Conservation (phyloP, 768 basidiomycete genomes). For the Infundibulicybe gibba region DNA sequence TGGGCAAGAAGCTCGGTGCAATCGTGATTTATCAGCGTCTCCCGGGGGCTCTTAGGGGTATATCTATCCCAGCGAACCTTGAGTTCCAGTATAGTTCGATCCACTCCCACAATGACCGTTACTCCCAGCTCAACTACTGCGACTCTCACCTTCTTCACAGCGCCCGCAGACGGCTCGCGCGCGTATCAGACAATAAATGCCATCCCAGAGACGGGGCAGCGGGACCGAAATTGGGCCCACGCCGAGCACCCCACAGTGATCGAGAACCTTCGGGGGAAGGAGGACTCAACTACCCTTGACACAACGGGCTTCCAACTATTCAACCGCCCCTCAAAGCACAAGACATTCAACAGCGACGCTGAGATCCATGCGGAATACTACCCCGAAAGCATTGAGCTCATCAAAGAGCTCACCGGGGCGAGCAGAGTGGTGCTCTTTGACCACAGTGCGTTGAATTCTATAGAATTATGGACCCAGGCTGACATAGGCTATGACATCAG, state of each 20-base stretch:
- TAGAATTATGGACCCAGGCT: background rate
- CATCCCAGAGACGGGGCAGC: background rate
- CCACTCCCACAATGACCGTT: background rate
- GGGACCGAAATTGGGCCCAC: background rate
- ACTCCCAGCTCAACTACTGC: background rate
- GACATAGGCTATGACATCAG: constrained; percentile 14
- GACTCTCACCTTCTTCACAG: background rate
- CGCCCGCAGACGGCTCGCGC: background rate
- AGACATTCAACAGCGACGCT: constrained; percentile 32
- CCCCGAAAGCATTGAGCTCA: constrained; percentile 38
- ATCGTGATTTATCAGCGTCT: too few relatives aligned
- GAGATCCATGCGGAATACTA: constrained; percentile 41
- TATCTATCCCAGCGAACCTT: too few relatives aligned
- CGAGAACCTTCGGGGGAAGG: constrained; percentile 38
- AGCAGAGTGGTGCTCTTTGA: constrained; percentile 47
- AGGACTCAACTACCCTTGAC: constrained; percentile 30
- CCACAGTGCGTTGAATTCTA: constrained; percentile 40
- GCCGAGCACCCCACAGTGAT: constrained; percentile 11
- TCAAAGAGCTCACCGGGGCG: constrained; percentile 45
- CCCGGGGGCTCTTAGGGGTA: constrained; percentile 6
- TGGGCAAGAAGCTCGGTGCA: too few relatives aligned
- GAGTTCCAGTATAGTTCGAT: too few relatives aligned
- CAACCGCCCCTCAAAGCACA: constrained; percentile 24
- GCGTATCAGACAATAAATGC: background rate
- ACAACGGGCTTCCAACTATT: constrained; percentile 33